Conservation (phyloP, 148 eudicot species). For the Talinum fruticosum region DNA sequence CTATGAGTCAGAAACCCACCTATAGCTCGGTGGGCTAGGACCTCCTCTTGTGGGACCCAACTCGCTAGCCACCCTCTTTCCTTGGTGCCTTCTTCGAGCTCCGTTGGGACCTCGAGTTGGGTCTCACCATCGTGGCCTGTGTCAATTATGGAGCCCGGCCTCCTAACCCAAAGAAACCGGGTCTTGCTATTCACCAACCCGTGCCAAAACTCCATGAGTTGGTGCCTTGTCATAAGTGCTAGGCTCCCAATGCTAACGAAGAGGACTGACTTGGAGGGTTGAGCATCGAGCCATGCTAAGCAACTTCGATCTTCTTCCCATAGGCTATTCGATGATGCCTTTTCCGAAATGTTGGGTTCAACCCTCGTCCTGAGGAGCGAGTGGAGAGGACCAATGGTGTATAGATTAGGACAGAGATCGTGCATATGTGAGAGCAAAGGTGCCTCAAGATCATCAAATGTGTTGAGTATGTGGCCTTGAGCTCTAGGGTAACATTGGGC, state of each 20-base stretch:
- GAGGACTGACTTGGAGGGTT: slow-evolving; percentile 28
- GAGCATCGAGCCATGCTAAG: slow-evolving; percentile 35
- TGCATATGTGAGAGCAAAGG: slow-evolving; percentile 22
- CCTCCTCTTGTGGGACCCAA: slow-evolving; percentile 41
- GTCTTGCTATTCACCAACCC: slow-evolving; percentile 24
- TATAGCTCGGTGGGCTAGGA: slow-evolving; percentile 25
- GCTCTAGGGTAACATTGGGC: slow-evolving; percentile 22
- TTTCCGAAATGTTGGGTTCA: background rate
- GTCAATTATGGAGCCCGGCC: slow-evolving; percentile 22
- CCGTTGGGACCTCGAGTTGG: background rate
- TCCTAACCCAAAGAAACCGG: slow-evolving; percentile 31
- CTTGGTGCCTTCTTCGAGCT: slow-evolving; percentile 19
- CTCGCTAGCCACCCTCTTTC: slow-evolving; percentile 25
- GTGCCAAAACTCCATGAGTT: slow-evolving; percentile 31
- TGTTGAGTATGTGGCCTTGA: slow-evolving; percentile 37
- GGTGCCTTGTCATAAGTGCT: slow-evolving; percentile 29
- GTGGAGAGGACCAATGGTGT: slow-evolving; percentile 37
- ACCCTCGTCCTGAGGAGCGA: slow-evolving; percentile 16
- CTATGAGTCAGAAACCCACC: slow-evolving; percentile 36
- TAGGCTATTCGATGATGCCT: slow-evolving; percentile 19
- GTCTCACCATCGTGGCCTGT: background rate
- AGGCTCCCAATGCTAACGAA: slow-evolving; percentile 41
- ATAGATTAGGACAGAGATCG: slow-evolving; percentile 25
- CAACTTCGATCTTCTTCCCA: slow-evolving; percentile 33
- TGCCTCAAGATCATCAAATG: slow-evolving; percentile 34